Evolutionary conservation across 148 eudicot species (phyloP), one percentile per base, ranked within the genome.

Genomic region (Fallopia convolvulus): DNA sequence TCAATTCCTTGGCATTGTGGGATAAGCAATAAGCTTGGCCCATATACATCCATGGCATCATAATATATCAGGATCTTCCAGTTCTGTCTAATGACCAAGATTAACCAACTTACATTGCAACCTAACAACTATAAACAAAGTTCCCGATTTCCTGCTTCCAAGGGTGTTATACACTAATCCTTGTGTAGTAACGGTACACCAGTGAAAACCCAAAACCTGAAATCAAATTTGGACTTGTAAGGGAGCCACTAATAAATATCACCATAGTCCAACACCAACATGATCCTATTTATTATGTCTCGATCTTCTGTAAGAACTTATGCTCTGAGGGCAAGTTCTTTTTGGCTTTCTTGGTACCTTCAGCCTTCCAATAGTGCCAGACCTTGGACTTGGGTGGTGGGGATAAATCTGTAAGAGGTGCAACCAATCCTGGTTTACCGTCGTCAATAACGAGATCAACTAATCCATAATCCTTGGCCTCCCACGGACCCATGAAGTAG

Each of bases 341-440:
- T 81, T 52, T 85, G n/a, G 87, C 85, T 77, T 83, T 86, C 75
- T 66, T 79, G 75, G 85, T 83, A 70, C 90, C 94, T 83, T 89
- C 90, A 11, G 80, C 42, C 76, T 89, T 88, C 94, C 97, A 95
- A 3, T 77, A 85, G 81, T 86, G 85, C 94, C 90, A 93, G 18
- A 86, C 85, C 76, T 84, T 86, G 20, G 91, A 82, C 78, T 83
- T 89, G 2, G 97, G 97, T 56, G 99, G 99, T 61, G 97, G 79
- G n/a, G 83, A 20, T 14, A 83, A 33, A 41, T 93, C 98, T 79
- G 81, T 93, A 70, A 77, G 79, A 33, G 98, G 99, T 49, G 99
- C 98, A 75, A 95, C 81, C 78, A 95, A 78, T 66, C 98, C 99
- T 21, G 98, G 99, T 83, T 93, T 95, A 75, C 99, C 99, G 50